Conservation (phyloP, 805 yeast species). For the Metschnikowia lochheadii region DNA sequence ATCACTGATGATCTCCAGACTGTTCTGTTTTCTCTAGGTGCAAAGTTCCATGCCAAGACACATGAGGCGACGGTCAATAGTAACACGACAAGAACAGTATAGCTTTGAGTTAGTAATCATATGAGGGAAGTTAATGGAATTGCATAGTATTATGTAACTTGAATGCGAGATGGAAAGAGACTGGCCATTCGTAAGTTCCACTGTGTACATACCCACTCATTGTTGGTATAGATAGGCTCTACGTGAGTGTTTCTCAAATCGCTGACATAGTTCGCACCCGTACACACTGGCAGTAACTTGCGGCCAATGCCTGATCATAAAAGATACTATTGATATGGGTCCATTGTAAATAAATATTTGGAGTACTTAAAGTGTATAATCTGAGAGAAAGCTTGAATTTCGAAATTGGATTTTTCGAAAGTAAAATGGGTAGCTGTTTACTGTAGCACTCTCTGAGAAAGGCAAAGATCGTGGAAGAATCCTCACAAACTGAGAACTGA, state of each 20-base stretch:
- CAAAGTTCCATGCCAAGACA: constrained; percentile 73
- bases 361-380: too few species aligned
- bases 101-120: constrained; percentile 35
- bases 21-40: constrained; percentile 70
- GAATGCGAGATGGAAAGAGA: background rate
- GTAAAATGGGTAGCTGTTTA: background rate
- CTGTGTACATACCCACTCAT: constrained; percentile 19
- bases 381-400: background rate
- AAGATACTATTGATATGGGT: background rate
- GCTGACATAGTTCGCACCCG: constrained; percentile 10
- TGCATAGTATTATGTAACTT: background rate
- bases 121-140: background rate
- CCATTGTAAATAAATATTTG: too few species aligned
- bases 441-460: background rate
- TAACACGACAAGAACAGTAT: constrained; percentile 66
- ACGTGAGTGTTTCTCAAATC: background rate
- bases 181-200: background rate
- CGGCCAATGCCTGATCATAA: background rate
- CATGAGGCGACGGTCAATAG: constrained; percentile 55
- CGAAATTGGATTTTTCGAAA: background rate
- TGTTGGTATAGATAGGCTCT: constrained; percentile 4
- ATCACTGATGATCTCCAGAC: constrained; percentile 48
- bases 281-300: background rate
- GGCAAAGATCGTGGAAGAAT: background rate
- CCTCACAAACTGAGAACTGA: background rate